These are phyloP conservation scores for Cardiosporidium cionae DNA, from an alignment of 169 alveolate species.

Conservation along the genomic window DNA sequence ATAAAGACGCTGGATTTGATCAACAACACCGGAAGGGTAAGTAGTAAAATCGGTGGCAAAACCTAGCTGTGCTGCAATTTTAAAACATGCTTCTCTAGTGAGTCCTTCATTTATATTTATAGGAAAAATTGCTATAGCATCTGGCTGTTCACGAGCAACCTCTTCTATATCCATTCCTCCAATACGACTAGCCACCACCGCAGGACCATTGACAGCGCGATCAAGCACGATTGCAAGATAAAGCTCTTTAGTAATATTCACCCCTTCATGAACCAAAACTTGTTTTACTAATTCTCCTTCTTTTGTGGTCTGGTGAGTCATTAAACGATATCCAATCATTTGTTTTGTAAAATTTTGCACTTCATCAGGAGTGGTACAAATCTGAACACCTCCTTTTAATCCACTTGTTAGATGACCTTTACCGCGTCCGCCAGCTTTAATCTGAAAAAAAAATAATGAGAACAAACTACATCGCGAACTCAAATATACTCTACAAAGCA, in stretches of 20 bases:
- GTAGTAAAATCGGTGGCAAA: too few species aligned
- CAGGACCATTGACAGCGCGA: conserved; percentile 76
- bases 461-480: too few species aligned
- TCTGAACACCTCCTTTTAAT: conserved; percentile 55
- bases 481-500: too few species aligned
- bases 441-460: conserved; percentile 29
- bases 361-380: conserved; percentile 17
- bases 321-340: conserved; percentile 14
- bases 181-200: conserved; percentile 34
- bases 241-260: conserved; percentile 64
- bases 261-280: conserved; percentile 13
- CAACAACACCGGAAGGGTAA: too few species aligned
- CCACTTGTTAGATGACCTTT: conserved; percentile 36
- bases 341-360: conserved; percentile 2
- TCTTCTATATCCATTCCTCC: conserved; percentile 81
- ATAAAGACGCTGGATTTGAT: conserved; percentile 39
- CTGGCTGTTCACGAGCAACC: conserved; percentile 56
- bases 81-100: too few species aligned
- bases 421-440: conserved; percentile 54
- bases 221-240: conserved; percentile 85
- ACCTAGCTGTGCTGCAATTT: too few species aligned
- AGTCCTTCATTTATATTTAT: too few species aligned
- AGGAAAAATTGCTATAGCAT: conserved; percentile 50
- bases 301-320: conserved; percentile 53
- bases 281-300: conserved; percentile 41